These are phyloP conservation scores for Penicillium rolfsii DNA, from an alignment of 2,329 filamentous ascomycete genomes.

Conservation along the genomic window DNA sequence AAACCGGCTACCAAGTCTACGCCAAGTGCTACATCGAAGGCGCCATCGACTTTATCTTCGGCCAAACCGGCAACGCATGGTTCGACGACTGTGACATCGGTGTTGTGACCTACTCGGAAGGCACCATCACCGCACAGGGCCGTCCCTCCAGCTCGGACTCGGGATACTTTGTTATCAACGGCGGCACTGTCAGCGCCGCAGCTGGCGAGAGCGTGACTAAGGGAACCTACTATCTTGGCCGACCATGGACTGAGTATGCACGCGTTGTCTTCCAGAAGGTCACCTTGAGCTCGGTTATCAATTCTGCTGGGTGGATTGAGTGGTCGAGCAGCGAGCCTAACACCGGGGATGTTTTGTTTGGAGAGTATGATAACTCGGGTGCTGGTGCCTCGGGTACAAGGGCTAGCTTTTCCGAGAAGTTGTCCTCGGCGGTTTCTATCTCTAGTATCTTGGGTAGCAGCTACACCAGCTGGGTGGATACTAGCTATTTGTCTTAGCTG, in stretches of 20 bases:
- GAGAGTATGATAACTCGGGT: conserved; percentile 64
- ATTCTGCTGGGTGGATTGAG: conserved; percentile 32
- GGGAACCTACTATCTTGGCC: conserved; percentile 23
- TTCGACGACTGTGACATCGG: conserved; percentile 47
- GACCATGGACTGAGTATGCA: conserved; percentile 26
- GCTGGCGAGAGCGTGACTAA: conserved; percentile 25
- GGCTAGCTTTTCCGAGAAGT: conserved; percentile 53
- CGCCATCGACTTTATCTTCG: conserved; percentile 27
- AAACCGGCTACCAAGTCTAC: conserved; percentile 35
- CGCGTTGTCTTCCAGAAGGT: conserved; percentile 27
- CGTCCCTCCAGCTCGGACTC: conserved; percentile 29
- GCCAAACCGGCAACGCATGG: conserved; percentile 36
- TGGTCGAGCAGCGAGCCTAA: conserved; percentile 58
- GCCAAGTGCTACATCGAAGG: conserved; percentile 36
- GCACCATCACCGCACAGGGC: conserved; percentile 22
- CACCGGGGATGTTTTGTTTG: conserved; percentile 59
- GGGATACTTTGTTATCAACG: conserved; percentile 56
- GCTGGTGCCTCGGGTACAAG: conserved; percentile 58
- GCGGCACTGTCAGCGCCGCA: conserved; percentile 57
- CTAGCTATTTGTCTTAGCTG: conserved; percentile 39
- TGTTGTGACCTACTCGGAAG: conserved; percentile 5
- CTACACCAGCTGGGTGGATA: conserved; percentile 51
- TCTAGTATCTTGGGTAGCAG: conserved; percentile 50
- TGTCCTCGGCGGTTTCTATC: conserved; percentile 49
- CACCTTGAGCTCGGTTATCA: conserved; percentile 20